phyloP scores from a whole-genome alignment of 345 rosid species.

The Corymbia maculata region DNA sequence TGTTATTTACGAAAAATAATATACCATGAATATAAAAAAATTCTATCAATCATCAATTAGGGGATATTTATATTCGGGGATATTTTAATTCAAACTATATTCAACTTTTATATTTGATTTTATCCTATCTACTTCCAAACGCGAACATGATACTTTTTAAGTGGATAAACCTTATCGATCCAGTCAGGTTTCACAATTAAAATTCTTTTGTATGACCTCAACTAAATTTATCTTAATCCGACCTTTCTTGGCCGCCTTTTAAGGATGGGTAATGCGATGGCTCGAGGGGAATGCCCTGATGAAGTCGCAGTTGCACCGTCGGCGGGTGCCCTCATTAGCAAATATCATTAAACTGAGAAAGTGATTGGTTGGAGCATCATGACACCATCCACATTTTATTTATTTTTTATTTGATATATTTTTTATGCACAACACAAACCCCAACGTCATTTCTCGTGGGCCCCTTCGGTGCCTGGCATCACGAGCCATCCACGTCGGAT shows the following conservation, averaged over 20 bases:
- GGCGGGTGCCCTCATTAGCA: background rate
- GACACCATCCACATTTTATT: background rate
- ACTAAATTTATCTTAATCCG: background rate
- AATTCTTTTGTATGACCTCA: background rate
- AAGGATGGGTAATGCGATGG: background rate
- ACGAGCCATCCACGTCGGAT: background rate
- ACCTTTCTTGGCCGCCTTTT: background rate
- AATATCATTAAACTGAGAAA: background rate
- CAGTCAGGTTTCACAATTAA: background rate
- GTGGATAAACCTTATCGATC: too few species aligned
- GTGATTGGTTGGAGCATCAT: background rate
- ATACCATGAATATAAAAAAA: background rate
- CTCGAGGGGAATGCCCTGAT: background rate
- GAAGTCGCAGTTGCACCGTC: background rate
- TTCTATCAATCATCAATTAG: background rate
- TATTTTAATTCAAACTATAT: accelerated
- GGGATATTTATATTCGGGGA: background rate
- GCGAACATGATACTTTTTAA: background rate
- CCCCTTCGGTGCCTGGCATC: background rate
- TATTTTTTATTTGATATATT: too few species aligned
- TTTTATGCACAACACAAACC: background rate
- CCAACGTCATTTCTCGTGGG: background rate
- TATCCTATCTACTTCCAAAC: accelerated
- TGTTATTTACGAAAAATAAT: background rate
- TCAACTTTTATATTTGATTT: background rate